These are phyloP conservation scores for Sisymbrium irio DNA, from an alignment of 345 rosid species.

Conservation along the genomic window DNA sequence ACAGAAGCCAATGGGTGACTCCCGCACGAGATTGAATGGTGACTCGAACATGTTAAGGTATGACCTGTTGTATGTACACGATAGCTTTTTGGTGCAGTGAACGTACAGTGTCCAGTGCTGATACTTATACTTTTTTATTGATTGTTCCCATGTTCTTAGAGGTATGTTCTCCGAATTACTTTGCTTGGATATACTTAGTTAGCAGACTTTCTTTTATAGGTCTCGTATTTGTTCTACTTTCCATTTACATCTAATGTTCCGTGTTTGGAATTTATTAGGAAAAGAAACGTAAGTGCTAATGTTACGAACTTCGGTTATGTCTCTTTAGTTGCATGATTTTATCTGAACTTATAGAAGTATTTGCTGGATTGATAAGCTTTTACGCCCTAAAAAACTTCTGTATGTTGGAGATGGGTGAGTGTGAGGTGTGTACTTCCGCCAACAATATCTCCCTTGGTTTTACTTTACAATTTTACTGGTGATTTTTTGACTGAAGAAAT, in stretches of 20 bases:
- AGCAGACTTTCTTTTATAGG: not conserved
- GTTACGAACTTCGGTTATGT: not conserved
- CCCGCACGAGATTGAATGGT: conserved; percentile 61
- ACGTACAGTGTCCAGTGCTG: conserved; percentile 1
- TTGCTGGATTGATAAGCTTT: conserved; percentile 11
- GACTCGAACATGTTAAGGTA: conserved; percentile 83
- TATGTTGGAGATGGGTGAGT: conserved; percentile 14
- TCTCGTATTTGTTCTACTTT: conserved; percentile 8
- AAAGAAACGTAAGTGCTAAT: not conserved
- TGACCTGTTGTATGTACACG: not conserved
- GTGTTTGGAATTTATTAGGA: not conserved
- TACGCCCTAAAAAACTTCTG: not conserved
- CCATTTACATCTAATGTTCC: not conserved
- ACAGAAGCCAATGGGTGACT: conserved; percentile 53
- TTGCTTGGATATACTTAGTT: conserved; percentile 3
- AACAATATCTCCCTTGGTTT: not conserved
- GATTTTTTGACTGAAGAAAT: not conserved
- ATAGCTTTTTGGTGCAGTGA: conserved; percentile 19
- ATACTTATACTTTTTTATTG: not conserved
- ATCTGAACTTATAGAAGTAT: conserved; percentile 12
- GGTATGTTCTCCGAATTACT: conserved; percentile 1
- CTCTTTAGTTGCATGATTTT: conserved; percentile 10
- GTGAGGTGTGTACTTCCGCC: conserved; percentile 1
- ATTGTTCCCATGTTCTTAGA: conserved; percentile 14
- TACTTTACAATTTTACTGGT: conserved; percentile 9